Base-by-base conservation (phyloP, 2,329 filamentous ascomycete genomes). In the Trichophyton rubrum region DNA sequence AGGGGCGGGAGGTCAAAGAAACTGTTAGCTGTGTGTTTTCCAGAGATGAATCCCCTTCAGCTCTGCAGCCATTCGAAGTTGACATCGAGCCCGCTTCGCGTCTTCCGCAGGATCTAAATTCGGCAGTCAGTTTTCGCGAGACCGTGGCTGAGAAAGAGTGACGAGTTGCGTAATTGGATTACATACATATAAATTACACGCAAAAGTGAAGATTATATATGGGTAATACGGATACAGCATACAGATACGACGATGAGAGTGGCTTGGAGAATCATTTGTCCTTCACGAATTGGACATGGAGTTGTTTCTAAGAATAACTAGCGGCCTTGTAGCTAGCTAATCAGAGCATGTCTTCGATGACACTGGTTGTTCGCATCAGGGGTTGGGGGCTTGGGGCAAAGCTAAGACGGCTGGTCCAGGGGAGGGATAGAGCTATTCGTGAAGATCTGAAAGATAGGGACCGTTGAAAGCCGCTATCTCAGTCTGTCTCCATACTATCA, bases 401-500 rank as follows among this genome's bases (percentile, higher is more conserved):
- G 11, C 24, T 22, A 13, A 43, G 15, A 43, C n/a, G 43, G 45
- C 45, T 49, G 20, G 45, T 24, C 20, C 45, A 20, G 24, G 45
- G 45, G 45, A 27, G 20, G 8, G 13, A 17, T 20, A 9, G 9
- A 35, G 3, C n/a, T 38, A n/a, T 33, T 35, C n/a, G 27, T 38
- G 13, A 35, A 5, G 27, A 40, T 13, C 38, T 4, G 5, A 20
- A n/a, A 11, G 55, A 27, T 8, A 9, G 8, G 6, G 15, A 9
- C 17, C 13, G 33, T 38, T 38, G 33, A 38, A 56, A 27, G 41
- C 55, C 62, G 33, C 33, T 38, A 11, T 13, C 33, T 38, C 33
- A 74, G 66, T 77, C 74, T 38, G 74, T 76, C 51, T 78, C 75
- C 76, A 78, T 78, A 53, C 66, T 67, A 62, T 73, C 70, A 56